These are phyloP conservation scores for Stereum hirsutum DNA, from an alignment of 1,284 basidiomycete genomes.

Conservation along the genomic window DNA sequence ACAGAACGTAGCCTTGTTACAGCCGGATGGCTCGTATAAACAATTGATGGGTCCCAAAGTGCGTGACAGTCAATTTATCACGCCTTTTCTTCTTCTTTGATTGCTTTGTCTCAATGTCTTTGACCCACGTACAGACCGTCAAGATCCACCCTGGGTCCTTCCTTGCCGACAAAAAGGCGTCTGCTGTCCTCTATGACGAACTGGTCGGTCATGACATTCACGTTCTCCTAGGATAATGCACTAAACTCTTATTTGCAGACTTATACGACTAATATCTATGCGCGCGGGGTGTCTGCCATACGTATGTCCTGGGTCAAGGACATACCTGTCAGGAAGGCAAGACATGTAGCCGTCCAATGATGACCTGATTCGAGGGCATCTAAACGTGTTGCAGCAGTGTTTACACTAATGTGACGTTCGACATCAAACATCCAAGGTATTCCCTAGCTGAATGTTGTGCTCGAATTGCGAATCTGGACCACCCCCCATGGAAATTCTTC, in stretches of 20 bases:
- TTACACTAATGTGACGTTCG: no score
- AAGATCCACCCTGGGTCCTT: slow-evolving; percentile 87
- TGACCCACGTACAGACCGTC: slow-evolving; percentile 39
- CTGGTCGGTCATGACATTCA: slow-evolving; percentile 47
- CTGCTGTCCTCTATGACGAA: slow-evolving; percentile 86
- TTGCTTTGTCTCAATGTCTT: neutral
- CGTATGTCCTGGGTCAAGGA: slow-evolving; percentile 45
- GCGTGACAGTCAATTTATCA: slow-evolving; percentile 19
- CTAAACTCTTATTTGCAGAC: slow-evolving; percentile 43
- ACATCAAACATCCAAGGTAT: no score
- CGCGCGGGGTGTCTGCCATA: slow-evolving; percentile 78
- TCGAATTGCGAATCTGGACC: no score
- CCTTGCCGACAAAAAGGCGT: slow-evolving; percentile 69
- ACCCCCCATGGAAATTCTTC: no score
- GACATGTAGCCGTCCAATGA: no score
- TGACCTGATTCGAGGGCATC: no score
- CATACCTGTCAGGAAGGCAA: no score
- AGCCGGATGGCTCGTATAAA: slow-evolving; percentile 78
- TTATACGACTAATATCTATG: slow-evolving; percentile 80
- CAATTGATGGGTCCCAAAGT: slow-evolving; percentile 76
- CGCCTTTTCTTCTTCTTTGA: no score
- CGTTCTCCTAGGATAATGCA: slow-evolving; percentile 4
- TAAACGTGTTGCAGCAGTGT: no score
- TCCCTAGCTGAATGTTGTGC: no score
- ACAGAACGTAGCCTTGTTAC: slow-evolving; percentile 76